Evolutionary conservation across 1,139 yeast species (phyloP).

Genomic region (Petasospora rhodanensis): DNA sequence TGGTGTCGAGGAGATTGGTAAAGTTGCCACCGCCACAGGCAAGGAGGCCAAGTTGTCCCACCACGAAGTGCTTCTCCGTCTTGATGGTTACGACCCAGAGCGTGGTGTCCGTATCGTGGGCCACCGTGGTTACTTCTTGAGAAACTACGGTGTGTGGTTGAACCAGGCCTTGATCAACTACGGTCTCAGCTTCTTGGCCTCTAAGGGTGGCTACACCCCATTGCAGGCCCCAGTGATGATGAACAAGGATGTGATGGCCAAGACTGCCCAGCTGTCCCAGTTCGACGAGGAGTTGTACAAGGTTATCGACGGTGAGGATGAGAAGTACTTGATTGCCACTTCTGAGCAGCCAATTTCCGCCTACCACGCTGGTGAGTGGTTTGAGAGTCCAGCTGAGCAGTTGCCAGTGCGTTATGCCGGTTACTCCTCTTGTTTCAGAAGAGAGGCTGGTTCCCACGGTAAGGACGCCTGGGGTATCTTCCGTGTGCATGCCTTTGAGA

Average conservation of each 20-base stretch:
- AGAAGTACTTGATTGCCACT: conserved; percentile 95
- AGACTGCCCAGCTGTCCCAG: conserved; percentile 96
- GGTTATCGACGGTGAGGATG: conserved; percentile 95
- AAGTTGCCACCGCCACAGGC: conserved; percentile 68
- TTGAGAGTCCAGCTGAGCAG: conserved; percentile 95
- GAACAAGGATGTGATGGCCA: conserved; percentile 99
- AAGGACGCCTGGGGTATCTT: conserved; percentile 99
- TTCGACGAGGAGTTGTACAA: conserved; percentile 97
- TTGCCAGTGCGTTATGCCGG: conserved; percentile 96
- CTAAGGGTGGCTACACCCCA: conserved; percentile 79
- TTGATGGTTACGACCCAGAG: conserved; percentile 98
- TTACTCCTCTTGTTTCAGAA: conserved; percentile 96
- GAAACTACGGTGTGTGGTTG: conserved; percentile 92
- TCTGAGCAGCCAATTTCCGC: conserved; percentile 99
- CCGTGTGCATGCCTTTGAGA: conserved; percentile 98
- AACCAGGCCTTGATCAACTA: conserved; percentile 97
- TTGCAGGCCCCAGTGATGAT: conserved; percentile 99
- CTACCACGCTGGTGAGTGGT: conserved; percentile 97
- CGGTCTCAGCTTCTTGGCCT: conserved; percentile 80
- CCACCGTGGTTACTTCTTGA: conserved; percentile 96
- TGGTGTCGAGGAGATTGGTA: conserved; percentile 49
- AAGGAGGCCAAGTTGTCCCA: conserved; percentile 82
- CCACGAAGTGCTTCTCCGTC: conserved; percentile 88
- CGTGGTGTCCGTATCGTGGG: conserved; percentile 98
- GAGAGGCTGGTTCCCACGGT: conserved; percentile 99